phyloP scores from a whole-genome alignment of 1,139 yeast species.

The Yamadazyma triangularis region DNA sequence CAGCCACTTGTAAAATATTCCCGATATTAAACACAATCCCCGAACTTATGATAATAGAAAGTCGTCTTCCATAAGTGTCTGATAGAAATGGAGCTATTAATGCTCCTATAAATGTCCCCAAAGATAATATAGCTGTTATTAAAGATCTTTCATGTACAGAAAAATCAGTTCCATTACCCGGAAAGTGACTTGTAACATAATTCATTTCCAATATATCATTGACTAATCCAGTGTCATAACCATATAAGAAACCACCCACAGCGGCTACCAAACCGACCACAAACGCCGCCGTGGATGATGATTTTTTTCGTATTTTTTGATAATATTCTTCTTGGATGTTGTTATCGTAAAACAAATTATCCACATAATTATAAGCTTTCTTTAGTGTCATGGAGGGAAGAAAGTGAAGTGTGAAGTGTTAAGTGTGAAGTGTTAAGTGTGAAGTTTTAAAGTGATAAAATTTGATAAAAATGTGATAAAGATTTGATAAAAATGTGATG shows the following conservation, averaged over 20 bases:
- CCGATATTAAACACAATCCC: conserved; percentile 41
- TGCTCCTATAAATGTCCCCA: conserved; percentile 79
- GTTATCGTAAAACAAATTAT: conserved; percentile 31
- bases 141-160: conserved; percentile 61
- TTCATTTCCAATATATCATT: conserved; percentile 70
- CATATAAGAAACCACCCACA: conserved; percentile 76
- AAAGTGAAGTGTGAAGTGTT: too few relatives aligned
- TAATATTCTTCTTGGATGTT: conserved; percentile 37
- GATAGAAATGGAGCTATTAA: conserved; percentile 65
- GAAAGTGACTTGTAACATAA: conserved; percentile 52
- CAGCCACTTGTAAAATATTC: conserved; percentile 34
- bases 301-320: conserved; percentile 39
- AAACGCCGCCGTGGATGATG: conserved; percentile 57
- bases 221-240: conserved; percentile 79
- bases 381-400: too few relatives aligned
- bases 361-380: conserved; percentile 13
- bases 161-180: conserved; percentile 43
- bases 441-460: too few relatives aligned
- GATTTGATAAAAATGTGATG: too few relatives aligned
- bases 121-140: conserved; percentile 63
- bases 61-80: conserved; percentile 42
- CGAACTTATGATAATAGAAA: conserved; percentile 36
- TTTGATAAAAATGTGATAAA: too few relatives aligned
- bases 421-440: too few relatives aligned
- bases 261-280: conserved; percentile 74